These are phyloP conservation scores for Orbilia ellipsospora DNA, from an alignment of 2,329 filamentous ascomycete species.

Conservation along the genomic window DNA sequence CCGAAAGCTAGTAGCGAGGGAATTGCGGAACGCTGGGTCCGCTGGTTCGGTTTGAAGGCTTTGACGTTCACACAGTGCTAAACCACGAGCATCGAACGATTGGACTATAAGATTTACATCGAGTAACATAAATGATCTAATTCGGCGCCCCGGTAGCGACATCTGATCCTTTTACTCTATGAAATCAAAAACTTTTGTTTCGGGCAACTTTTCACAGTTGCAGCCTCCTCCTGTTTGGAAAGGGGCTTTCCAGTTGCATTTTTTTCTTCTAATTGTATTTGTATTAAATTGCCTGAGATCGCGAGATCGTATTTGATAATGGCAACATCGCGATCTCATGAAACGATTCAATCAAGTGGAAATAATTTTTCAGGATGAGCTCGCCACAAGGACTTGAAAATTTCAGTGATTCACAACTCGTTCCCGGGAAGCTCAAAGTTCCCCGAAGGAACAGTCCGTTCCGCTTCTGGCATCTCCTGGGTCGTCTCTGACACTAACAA, in stretches of 20 bases:
- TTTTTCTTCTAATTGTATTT: conserved; percentile 5
- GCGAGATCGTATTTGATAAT: conserved; percentile 29
- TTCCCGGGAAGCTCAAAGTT: background rate
- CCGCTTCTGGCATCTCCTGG: conserved; percentile 34
- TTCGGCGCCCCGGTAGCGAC: conserved; percentile 39
- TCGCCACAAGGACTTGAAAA: conserved; percentile 10
- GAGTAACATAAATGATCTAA: conserved; percentile 53
- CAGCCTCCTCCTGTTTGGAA: background rate
- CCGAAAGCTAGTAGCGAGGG: conserved; percentile 12
- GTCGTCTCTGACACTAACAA: conserved; percentile 26
- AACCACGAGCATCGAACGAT: conserved; percentile 48
- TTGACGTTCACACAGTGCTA: no score
- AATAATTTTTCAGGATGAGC: conserved; percentile 22
- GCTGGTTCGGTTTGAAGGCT: no score
- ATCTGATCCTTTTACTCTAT: conserved; percentile 17
- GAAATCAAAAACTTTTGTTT: background rate
- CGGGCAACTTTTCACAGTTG: conserved; percentile 3
- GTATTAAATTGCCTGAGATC: conserved; percentile 18
- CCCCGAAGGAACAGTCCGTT: conserved; percentile 24
- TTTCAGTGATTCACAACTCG: conserved; percentile 26
- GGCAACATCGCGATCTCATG: conserved; percentile 19
- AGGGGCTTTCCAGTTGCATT: background rate
- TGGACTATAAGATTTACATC: conserved; percentile 36
- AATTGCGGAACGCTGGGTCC: no score
- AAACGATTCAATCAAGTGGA: conserved; percentile 7